Conservation (phyloP, 495 filamentous ascomycete species). For the Apodospora peruviana region DNA sequence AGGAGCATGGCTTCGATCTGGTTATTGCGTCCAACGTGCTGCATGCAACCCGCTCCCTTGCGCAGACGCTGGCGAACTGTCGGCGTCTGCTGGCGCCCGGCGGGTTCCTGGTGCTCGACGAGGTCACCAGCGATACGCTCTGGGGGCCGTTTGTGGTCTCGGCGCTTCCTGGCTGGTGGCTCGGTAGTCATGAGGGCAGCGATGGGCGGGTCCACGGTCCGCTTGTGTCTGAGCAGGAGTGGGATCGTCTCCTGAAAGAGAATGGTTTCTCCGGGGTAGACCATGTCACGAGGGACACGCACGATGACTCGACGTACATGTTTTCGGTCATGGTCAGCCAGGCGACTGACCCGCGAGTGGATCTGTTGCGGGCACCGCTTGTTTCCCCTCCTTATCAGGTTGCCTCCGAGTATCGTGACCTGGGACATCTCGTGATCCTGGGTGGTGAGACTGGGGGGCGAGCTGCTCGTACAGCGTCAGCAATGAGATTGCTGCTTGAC, state of each 20-base stretch:
- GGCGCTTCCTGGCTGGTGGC: background rate
- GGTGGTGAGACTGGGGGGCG: background rate
- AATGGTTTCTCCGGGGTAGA: background rate
- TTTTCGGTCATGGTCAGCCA: conserved; percentile 1
- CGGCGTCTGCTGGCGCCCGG: background rate
- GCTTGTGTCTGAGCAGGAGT: background rate
- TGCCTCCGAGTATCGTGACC: background rate
- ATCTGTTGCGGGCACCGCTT: background rate
- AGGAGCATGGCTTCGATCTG: conserved; percentile 41
- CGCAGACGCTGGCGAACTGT: background rate
- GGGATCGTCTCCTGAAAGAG: background rate
- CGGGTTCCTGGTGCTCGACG: background rate
- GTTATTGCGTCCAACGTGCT: conserved; percentile 41
- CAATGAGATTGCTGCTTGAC: background rate
- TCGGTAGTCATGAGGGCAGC: background rate
- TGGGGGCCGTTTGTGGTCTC: background rate
- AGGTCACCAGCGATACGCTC: background rate
- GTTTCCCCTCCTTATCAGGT: background rate
- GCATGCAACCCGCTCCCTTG: conserved; percentile 26
- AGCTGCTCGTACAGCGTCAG: background rate
- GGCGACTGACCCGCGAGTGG: background rate
- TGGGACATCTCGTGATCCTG: background rate
- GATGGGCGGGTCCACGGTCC: background rate
- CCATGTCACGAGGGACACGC: background rate
- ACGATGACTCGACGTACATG: background rate